These are phyloP conservation scores for Chaetomium cochliodes DNA, from an alignment of 495 filamentous ascomycete genomes.

Conservation along the genomic window DNA sequence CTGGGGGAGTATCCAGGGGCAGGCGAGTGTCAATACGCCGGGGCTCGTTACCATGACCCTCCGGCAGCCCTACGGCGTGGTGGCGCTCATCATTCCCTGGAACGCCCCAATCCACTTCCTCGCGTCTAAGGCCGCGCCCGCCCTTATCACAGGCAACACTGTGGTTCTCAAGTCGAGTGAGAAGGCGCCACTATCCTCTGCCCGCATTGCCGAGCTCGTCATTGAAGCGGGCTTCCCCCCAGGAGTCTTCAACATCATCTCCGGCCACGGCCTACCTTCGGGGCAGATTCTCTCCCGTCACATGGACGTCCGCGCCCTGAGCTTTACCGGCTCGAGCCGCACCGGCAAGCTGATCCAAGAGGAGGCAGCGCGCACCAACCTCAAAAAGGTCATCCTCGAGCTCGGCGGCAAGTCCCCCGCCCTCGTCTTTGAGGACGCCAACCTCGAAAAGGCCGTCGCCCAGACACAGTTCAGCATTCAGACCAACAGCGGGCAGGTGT, in stretches of 20 bases:
- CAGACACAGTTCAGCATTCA: conserved; percentile 71
- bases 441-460: conserved; percentile 67
- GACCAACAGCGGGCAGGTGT: conserved; percentile 72
- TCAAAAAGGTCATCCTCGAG: conserved; percentile 82
- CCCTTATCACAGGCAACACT: conserved; percentile 82
- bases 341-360: conserved; percentile 48
- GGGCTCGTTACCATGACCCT: conserved; percentile 87
- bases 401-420: conserved; percentile 77
- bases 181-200: conserved; percentile 81
- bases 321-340: conserved; percentile 55
- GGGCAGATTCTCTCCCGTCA: conserved; percentile 55
- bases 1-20: conserved; percentile 52
- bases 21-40: conserved; percentile 77
- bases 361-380: conserved; percentile 43
- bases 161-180: conserved; percentile 86
- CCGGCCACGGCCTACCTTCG: conserved; percentile 52
- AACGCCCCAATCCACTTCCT: conserved; percentile 84
- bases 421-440: conserved; percentile 67
- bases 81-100: conserved; percentile 90
- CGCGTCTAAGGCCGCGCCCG: conserved; percentile 85
- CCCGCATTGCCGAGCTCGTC: conserved; percentile 50
- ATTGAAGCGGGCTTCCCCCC: conserved; percentile 57
- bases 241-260: conserved; percentile 58
- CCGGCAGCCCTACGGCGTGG: conserved; percentile 85
- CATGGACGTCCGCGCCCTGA: conserved; percentile 53